These are phyloP conservation scores for Endothia cerciana DNA, from an alignment of 2,329 filamentous ascomycete genomes.

Conservation along the genomic window DNA sequence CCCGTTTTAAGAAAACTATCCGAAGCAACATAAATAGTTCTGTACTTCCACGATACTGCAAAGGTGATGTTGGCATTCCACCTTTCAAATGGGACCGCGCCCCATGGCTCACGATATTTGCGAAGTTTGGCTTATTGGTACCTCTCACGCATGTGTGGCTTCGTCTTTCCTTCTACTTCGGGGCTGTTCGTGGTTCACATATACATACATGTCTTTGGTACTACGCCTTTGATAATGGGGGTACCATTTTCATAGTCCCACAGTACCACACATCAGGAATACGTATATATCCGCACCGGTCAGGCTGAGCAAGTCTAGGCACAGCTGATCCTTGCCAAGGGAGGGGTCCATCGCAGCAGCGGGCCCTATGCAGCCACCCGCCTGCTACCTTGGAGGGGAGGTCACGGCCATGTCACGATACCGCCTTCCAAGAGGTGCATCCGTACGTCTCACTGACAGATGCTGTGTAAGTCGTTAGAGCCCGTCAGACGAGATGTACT, in stretches of 20 bases:
- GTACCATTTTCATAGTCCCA: slow-evolving; percentile 11
- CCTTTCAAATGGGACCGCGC: background rate
- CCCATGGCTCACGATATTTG: background rate
- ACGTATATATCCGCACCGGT: slow-evolving; percentile 14
- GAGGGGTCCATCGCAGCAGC: background rate
- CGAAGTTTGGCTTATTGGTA: too few species aligned
- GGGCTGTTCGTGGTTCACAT: background rate
- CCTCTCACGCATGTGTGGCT: background rate
- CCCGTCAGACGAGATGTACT: slow-evolving; percentile 4
- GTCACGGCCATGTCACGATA: slow-evolving; percentile 15
- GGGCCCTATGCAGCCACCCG: slow-evolving; percentile 24
- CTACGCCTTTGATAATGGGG: background rate
- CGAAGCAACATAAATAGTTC: background rate
- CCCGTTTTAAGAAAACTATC: background rate
- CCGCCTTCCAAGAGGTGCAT: slow-evolving; percentile 16
- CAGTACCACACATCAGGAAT: slow-evolving; percentile 3
- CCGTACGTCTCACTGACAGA: slow-evolving; percentile 15
- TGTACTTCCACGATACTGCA: background rate
- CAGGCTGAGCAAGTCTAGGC: slow-evolving; percentile 1
- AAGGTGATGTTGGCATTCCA: background rate
- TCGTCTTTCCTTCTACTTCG: background rate
- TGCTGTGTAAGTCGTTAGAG: slow-evolving; percentile 17
- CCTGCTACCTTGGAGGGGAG: slow-evolving; percentile 12
- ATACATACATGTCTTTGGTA: slow-evolving; percentile 6
- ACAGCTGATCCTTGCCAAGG: slow-evolving; percentile 13